Evolutionary conservation across 2,329 filamentous ascomycete species (phyloP).

Genomic region (Aspergillus thermomutatus): DNA sequence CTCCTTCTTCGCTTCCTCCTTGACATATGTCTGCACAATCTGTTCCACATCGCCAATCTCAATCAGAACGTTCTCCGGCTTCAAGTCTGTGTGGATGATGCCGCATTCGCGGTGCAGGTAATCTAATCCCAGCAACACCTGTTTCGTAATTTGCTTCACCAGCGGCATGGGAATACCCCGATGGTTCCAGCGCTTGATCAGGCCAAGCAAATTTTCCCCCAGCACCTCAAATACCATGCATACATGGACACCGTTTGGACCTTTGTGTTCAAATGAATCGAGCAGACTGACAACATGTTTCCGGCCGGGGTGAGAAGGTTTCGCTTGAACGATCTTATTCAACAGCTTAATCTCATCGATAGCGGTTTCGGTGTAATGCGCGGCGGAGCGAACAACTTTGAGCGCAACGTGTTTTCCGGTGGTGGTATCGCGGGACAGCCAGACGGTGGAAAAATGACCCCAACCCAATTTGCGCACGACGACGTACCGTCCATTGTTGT

Average conservation of each 20-base stretch:
- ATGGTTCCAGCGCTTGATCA: slow-evolving; percentile 99
- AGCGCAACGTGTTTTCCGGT: slow-evolving; percentile 93
- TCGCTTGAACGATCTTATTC: slow-evolving; percentile 93
- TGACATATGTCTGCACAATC: slow-evolving; percentile 94
- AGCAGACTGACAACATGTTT: slow-evolving; percentile 94
- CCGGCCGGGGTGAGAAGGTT: slow-evolving; percentile 88
- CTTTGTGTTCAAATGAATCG: slow-evolving; percentile 96
- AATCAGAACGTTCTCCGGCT: slow-evolving; percentile 97
- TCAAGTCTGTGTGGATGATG: slow-evolving; percentile 96
- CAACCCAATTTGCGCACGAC: slow-evolving; percentile 94
- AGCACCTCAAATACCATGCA: slow-evolving; percentile 99
- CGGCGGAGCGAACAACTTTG: slow-evolving; percentile 95
- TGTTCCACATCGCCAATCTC: slow-evolving; percentile 99
- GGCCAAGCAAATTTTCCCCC: slow-evolving; percentile 86
- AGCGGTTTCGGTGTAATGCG: slow-evolving; percentile 97
- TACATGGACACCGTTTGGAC: slow-evolving; percentile 91
- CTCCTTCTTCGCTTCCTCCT: slow-evolving; percentile 61
- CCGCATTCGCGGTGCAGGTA: slow-evolving; percentile 97
- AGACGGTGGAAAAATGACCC: slow-evolving; percentile 99
- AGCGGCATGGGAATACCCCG: slow-evolving; percentile 93
- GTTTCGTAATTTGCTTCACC: slow-evolving; percentile 98
- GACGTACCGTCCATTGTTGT: slow-evolving; percentile 96
- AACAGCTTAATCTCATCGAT: slow-evolving; percentile 98
- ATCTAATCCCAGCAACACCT: slow-evolving; percentile 90
- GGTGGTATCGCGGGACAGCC: slow-evolving; percentile 75